phyloP scores from a whole-genome alignment of 192 early-diverging fungal genomes.

The Backusella sp. region DNA sequence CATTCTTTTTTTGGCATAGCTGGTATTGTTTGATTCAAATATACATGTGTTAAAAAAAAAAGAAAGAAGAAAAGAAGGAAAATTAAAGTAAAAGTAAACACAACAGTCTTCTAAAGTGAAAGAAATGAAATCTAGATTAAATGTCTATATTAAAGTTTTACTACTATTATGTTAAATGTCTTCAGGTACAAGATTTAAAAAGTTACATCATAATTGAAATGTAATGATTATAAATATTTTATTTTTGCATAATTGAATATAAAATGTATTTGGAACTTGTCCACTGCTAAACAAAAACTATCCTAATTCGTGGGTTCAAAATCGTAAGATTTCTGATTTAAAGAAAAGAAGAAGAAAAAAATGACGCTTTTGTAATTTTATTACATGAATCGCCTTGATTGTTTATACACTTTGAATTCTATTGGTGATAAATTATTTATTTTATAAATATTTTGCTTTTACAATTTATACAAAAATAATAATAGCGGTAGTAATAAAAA shows the following conservation, averaged over 20 bases:
- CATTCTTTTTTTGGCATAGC: background rate
- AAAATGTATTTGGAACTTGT: background rate
- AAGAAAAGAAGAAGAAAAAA: background rate
- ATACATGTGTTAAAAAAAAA: no score
- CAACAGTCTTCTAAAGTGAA: background rate
- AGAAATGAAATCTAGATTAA: background rate
- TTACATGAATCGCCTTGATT: background rate
- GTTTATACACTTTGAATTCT: no score
- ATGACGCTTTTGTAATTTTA: background rate
- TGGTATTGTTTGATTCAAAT: background rate
- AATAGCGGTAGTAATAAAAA: background rate
- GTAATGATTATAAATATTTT: background rate
- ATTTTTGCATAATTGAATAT: background rate
- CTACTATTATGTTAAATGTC: background rate
- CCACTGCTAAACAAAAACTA: background rate
- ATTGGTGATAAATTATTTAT: background rate
- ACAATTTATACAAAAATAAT: background rate
- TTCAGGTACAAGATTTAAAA: background rate
- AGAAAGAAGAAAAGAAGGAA: background rate
- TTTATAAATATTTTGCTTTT: background rate
- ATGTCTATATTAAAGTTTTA: background rate
- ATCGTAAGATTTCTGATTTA: background rate
- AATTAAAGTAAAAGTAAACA: background rate
- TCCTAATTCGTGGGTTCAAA: background rate
- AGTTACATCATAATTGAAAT: background rate